These are phyloP conservation scores for Pistacia vera DNA, from an alignment of 345 rosid genomes.

Conservation along the genomic window DNA sequence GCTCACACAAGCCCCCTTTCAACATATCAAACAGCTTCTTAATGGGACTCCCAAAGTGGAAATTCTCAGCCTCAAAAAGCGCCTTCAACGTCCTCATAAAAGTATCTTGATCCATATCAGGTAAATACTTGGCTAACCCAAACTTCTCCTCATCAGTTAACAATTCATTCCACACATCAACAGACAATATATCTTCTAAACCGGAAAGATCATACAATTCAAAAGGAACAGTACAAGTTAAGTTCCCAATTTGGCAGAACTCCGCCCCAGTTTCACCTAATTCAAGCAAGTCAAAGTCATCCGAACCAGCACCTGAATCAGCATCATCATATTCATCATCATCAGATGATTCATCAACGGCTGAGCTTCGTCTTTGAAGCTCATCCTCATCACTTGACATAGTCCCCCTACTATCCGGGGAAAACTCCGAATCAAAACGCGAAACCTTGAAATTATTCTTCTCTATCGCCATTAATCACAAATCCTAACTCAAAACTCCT, in stretches of 20 bases:
- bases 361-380: constrained; percentile 51
- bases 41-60: constrained; percentile 91
- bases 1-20: constrained; percentile 95
- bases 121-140: constrained; percentile 67
- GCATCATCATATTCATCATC: constrained; percentile 85
- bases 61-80: constrained; percentile 73
- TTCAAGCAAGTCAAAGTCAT: constrained; percentile 93
- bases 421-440: constrained; percentile 80
- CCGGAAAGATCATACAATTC: constrained; percentile 84
- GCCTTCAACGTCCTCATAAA: constrained; percentile 70
- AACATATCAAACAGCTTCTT: constrained; percentile 82
- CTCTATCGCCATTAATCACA: constrained; percentile 83
- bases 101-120: constrained; percentile 79
- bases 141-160: constrained; percentile 83
- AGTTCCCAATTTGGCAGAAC: constrained; percentile 82
- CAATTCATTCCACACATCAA: constrained; percentile 93
- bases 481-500: constrained; percentile 5
- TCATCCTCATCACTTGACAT: constrained; percentile 80
- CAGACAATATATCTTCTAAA: constrained; percentile 76
- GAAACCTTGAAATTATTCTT: constrained; percentile 81
- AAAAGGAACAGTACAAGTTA: constrained; percentile 83
- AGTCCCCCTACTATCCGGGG: constrained; percentile 72
- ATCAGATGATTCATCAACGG: constrained; percentile 65
- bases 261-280: constrained; percentile 88
- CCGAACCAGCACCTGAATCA: constrained; percentile 98